Evolutionary conservation across 805 yeast genomes (phyloP).

Genomic region (Komagataella kurtzmanii): DNA sequence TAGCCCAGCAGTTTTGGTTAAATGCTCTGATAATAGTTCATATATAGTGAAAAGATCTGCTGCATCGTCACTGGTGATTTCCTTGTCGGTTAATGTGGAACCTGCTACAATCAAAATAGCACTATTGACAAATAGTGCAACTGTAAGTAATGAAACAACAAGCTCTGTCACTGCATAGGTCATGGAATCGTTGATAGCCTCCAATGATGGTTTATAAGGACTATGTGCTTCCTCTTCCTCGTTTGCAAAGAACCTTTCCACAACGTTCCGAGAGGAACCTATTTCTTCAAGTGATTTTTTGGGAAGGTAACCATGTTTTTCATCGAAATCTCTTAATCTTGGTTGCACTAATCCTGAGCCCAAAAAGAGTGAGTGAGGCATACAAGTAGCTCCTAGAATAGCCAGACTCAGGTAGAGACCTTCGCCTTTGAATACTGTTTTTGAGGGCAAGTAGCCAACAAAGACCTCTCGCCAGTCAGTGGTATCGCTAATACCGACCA

Average conservation of each 20-base stretch:
- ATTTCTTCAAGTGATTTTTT: constrained; percentile 6
- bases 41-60: constrained; percentile 81
- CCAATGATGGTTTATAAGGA: constrained; percentile 57
- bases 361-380: constrained; percentile 85
- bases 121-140: constrained; percentile 86
- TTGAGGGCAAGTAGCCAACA: constrained; percentile 50
- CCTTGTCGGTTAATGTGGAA: constrained; percentile 46
- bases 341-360: constrained; percentile 89
- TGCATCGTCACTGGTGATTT: constrained; percentile 25
- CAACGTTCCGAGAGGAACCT: constrained; percentile 20
- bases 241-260: constrained; percentile 5
- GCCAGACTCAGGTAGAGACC: constrained; percentile 78
- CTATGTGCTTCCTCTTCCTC: constrained; percentile 7
- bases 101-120: constrained; percentile 89
- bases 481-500: constrained; percentile 49
- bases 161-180: constrained; percentile 73
- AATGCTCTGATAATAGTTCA: constrained; percentile 49
- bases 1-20: constrained; percentile 78
- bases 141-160: constrained; percentile 67
- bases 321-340: constrained; percentile 67
- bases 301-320: constrained; percentile 45
- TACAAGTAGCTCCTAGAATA: constrained; percentile 84
- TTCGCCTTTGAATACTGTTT: constrained; percentile 31
- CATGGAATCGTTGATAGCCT: constrained; percentile 72
- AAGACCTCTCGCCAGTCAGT: constrained; percentile 47